phyloP scores from a whole-genome alignment of 2,329 filamentous ascomycete genomes.

The Venturia effusa region DNA sequence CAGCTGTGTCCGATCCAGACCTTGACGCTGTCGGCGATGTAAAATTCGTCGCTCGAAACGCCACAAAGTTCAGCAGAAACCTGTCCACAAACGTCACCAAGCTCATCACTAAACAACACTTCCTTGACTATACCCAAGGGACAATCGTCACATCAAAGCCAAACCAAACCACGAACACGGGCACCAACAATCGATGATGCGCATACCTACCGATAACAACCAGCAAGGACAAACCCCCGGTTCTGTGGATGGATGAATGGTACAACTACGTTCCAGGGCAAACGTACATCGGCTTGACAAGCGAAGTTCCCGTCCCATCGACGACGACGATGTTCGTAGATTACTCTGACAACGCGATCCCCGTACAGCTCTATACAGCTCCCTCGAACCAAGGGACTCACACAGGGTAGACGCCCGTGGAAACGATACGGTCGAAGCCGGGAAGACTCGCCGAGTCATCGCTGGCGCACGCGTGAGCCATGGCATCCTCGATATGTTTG shows the following conservation, averaged over 20 bases:
- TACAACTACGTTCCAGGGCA: no score
- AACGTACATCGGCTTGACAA: no score
- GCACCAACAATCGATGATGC: no score
- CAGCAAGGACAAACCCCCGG: no score
- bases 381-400: neutral
- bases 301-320: no score
- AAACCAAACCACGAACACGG: no score
- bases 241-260: no score
- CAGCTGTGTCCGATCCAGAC: constrained; percentile 9
- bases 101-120: neutral
- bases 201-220: no score
- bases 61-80: neutral
- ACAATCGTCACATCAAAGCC: neutral
- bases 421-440: neutral
- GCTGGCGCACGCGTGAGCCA: neutral
- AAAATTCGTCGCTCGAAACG: constrained; percentile 1
- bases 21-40: constrained; percentile 6
- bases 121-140: neutral
- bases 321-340: neutral
- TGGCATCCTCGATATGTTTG: neutral
- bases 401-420: neutral
- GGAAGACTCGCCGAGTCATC: neutral
- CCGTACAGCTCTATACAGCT: neutral
- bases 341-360: neutral
- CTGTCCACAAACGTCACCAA: neutral